Percentiles rank a stretch among this genome's conserved stretches.
Evolutionary conservation across 1,284 basidiomycete genomes (phyloP).

Genomic region (Testicularia cyperi): DNA sequence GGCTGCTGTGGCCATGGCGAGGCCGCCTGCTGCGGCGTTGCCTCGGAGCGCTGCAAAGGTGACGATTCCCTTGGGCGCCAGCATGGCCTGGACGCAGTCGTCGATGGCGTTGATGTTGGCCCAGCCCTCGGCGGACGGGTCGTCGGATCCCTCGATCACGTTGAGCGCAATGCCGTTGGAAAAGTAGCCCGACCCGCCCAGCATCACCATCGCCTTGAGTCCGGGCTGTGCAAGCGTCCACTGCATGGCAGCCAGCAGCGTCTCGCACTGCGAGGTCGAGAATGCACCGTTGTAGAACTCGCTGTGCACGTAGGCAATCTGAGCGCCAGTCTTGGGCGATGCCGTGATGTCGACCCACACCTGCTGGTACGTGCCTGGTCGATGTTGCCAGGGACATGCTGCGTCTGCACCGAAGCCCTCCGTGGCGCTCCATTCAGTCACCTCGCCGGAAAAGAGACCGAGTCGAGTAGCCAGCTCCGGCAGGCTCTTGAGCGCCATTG

Average conservation of each 20-base stretch:
- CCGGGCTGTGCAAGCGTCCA: slow-evolving; percentile 60
- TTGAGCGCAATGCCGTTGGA: slow-evolving; percentile 64
- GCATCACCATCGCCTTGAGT: slow-evolving; percentile 61
- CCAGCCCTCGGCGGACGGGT: slow-evolving; percentile 63
- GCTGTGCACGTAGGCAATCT: slow-evolving; percentile 62
- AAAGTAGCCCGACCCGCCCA: slow-evolving; percentile 62
- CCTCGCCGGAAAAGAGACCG: slow-evolving; percentile 43
- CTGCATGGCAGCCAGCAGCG: slow-evolving; percentile 60
- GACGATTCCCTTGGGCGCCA: slow-evolving; percentile 60
- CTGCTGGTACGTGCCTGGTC: slow-evolving; percentile 61
- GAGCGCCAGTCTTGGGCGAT: slow-evolving; percentile 8
- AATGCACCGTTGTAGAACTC: slow-evolving; percentile 64
- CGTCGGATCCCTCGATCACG: slow-evolving; percentile 61
- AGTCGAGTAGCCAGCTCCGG: slow-evolving; percentile 52
- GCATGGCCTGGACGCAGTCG: slow-evolving; percentile 54
- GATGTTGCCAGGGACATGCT: slow-evolving; percentile 15
- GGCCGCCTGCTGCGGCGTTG: slow-evolving; percentile 64
- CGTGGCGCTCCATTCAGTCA: slow-evolving; percentile 59
- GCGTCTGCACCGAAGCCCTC: slow-evolving; percentile 14
- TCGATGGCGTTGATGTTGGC: slow-evolving; percentile 63
- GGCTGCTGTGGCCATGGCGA: slow-evolving; percentile 63
- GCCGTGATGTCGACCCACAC: slow-evolving; percentile 61
- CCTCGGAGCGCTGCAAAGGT: slow-evolving; percentile 63
- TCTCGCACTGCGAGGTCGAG: slow-evolving; percentile 62
- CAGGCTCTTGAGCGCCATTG: slow-evolving; percentile 55